Conservation (phyloP, 257 asterid species). For the Plantago ovata region DNA sequence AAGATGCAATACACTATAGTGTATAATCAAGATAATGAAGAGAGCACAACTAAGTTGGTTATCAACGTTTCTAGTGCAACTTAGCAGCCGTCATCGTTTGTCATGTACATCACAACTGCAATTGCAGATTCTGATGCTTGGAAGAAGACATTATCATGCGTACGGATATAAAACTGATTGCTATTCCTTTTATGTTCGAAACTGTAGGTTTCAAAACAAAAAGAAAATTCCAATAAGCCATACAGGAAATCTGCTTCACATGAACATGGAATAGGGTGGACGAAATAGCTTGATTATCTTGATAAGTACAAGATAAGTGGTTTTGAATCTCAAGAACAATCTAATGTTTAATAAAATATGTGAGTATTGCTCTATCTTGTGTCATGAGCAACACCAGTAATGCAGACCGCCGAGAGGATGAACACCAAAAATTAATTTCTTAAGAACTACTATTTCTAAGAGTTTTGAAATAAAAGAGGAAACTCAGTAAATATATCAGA, state of each 20-base stretch:
- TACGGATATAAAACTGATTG: slow-evolving; percentile 7
- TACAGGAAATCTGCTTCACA: slow-evolving; percentile 10
- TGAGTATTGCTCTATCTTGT: slow-evolving; percentile 1
- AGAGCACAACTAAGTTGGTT: slow-evolving; percentile 14
- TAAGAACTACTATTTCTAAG: slow-evolving; percentile 1
- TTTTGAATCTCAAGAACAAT: slow-evolving; percentile 16
- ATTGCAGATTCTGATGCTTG: slow-evolving; percentile 12
- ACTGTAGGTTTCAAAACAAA: slow-evolving; percentile 10
- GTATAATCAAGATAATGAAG: background rate
- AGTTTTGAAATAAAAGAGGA: slow-evolving; percentile 14
- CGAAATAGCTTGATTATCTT: slow-evolving; percentile 8
- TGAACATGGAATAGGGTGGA: slow-evolving; percentile 2
- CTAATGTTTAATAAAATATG: slow-evolving; percentile 15
- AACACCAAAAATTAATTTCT: background rate
- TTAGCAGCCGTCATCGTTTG: background rate
- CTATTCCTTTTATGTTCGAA: slow-evolving; percentile 6
- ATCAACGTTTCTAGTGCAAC: background rate
- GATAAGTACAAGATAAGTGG: slow-evolving; percentile 5
- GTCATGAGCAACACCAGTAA: slow-evolving; percentile 9
- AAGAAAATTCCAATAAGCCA: slow-evolving; percentile 9
- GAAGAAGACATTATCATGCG: slow-evolving; percentile 1
- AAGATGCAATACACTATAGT: background rate
- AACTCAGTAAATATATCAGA: slow-evolving; percentile 16
- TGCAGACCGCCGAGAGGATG: slow-evolving; percentile 7
- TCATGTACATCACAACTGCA: slow-evolving; percentile 6